phyloP scores from a whole-genome alignment of 148 eudicot genomes.

The Rhododendron williamsianum region DNA sequence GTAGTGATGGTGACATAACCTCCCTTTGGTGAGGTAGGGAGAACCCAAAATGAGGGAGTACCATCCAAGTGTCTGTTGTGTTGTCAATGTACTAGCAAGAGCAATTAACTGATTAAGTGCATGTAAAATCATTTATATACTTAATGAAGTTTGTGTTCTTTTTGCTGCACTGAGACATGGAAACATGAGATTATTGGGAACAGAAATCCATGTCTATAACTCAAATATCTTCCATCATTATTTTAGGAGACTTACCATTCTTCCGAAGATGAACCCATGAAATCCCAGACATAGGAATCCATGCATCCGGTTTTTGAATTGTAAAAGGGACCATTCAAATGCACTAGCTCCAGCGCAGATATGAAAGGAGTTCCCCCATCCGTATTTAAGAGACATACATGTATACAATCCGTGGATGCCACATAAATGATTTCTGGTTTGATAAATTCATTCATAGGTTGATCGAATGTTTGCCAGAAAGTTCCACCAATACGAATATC shows the following conservation, averaged over 20 bases:
- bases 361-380: not conserved
- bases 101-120: no score
- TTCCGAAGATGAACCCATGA: not conserved
- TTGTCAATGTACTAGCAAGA: no score
- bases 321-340: not conserved
- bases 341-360: constrained; percentile 1
- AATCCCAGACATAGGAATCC: not conserved
- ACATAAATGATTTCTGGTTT: not conserved
- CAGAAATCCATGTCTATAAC: not conserved
- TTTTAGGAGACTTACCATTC: not conserved
- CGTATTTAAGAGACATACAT: not conserved
- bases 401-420: not conserved
- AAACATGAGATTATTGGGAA: not conserved
- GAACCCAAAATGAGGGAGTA: no score
- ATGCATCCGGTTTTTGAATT: not conserved
- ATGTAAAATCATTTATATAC: no score
- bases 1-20: no score
- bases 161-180: not conserved
- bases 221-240: not conserved
- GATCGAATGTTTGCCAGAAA: no score
- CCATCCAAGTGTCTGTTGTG: no score
- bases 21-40: no score
- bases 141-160: no score
- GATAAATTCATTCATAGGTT: no score
- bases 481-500: constrained; percentile 27